Percentiles rank a stretch among this genome's conserved stretches.
phyloP scores from a whole-genome alignment of 495 filamentous ascomycete species.

The Aspergillus biplanus region DNA sequence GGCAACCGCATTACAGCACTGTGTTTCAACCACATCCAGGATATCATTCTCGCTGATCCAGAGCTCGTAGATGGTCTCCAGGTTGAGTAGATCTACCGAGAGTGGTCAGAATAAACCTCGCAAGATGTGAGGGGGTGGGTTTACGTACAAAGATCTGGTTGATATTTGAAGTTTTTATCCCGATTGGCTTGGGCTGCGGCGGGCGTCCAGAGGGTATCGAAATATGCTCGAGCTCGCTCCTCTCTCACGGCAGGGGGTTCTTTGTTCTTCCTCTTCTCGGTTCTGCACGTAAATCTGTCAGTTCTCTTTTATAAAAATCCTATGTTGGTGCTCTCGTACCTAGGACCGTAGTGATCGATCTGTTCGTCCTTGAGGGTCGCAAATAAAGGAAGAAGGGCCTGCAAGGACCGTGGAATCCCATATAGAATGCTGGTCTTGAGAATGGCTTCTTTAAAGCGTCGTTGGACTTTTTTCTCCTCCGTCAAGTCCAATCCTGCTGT shows the following conservation, averaged over 20 bases:
- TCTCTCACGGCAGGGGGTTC: not conserved
- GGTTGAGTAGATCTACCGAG: not conserved
- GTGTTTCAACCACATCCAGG: not conserved
- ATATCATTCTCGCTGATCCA: not conserved
- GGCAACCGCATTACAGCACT: not conserved
- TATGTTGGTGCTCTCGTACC: not conserved
- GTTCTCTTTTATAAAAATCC: not conserved
- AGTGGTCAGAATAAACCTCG: not conserved
- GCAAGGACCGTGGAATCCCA: not conserved
- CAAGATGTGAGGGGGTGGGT: not conserved
- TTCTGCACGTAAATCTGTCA: too few relatives aligned
- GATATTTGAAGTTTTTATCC: conserved; percentile 9
- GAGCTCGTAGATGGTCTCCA: not conserved
- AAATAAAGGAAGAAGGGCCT: not conserved
- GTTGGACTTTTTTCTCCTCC: not conserved
- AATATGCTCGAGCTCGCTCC: not conserved
- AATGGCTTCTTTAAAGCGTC: not conserved
- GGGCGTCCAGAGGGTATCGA: conserved; percentile 2
- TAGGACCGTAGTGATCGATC: conserved; percentile 3
- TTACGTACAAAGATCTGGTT: not conserved
- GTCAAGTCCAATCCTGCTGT: not conserved
- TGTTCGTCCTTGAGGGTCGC: not conserved
- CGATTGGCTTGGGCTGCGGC: not conserved
- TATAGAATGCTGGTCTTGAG: conserved; percentile 3
- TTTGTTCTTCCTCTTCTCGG: not conserved